Base-by-base conservation (phyloP, 768 basidiomycete genomes). In the Calocera cornea region DNA sequence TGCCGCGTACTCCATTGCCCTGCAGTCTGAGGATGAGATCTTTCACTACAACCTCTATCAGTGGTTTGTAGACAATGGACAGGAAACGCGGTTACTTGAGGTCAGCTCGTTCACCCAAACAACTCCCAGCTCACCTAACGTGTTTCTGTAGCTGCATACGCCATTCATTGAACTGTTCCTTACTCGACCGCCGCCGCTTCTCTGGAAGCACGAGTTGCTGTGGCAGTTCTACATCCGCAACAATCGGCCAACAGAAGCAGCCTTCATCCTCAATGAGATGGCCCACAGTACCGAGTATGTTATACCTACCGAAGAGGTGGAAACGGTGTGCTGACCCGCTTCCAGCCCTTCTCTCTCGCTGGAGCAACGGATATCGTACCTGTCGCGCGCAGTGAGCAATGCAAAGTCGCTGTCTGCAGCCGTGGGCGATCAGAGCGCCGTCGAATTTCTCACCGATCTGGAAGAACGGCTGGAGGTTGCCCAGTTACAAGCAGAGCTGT, bases 211-310 rank as follows among this genome's bases (percentile, higher is more conserved):
- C 73, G 91, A 98, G 72, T 78, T 99, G 1, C 79, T 98, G 1
- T 98, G 97, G 97, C 92, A 97, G 73, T 97, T 92, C 78, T 95
- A 97, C 73, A 93, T 95, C 65, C 90, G 95, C 72, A 88, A 91
- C 71, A 88, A 89, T 0, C 89, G 93, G 71, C 89, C 89, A 34
- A 75, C 94, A 54, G 83, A 89, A 49, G 95, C 97, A 1, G 95
- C 97, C 0, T 87, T 90, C 74, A 88, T 95, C 0, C 83, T 98
- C 50, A 83, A 84, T 14, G 80, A 83, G 16, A 79, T 98, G 60
- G 95, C 97, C 34, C 90, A 95, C 72, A 89, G 92, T 16, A 83
- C 83, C 19, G 83, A 89, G 91, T 95, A 69, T 73, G 89, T 81
- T n/a, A 34, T 19, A 2, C 27, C 0, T 22, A 12, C 50, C 17